phyloP scores from a whole-genome alignment of 176 grass and related monocot genomes.

The Pontederia paniculata region DNA sequence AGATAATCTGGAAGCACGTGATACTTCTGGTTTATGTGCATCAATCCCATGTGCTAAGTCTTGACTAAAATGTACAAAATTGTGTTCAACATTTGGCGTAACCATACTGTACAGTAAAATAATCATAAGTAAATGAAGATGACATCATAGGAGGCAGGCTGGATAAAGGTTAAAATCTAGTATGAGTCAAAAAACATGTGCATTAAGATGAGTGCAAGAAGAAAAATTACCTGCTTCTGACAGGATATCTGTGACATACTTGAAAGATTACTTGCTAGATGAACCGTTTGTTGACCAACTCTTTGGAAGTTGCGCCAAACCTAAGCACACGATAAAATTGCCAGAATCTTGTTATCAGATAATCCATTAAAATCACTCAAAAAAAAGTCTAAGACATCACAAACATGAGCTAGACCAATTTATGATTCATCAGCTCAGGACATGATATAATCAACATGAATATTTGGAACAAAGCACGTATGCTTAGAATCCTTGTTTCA shows the following conservation, averaged over 20 bases:
- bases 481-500: no score
- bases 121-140: neutral
- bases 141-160: neutral
- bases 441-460: no score
- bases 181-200: neutral
- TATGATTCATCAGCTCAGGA: no score
- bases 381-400: neutral
- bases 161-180: neutral
- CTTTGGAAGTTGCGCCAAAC: constrained; percentile 63
- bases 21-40: neutral
- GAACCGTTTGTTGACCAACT: constrained; percentile 53
- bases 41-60: no score
- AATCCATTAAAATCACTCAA: neutral
- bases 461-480: no score
- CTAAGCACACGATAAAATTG: constrained; percentile 25
- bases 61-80: neutral
- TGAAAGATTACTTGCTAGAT: constrained; percentile 48
- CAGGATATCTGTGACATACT: constrained; percentile 44
- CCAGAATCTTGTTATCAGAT: neutral
- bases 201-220: neutral
- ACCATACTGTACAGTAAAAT: neutral
- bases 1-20: neutral
- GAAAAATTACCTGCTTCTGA: constrained; percentile 58
- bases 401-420: no score
- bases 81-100: neutral